A percentile compares a stretch with the other conserved stretches of the same genome.
Evolutionary conservation across 1,284 basidiomycete species (phyloP).

Genomic region (Tetrapyrgos nigripes): DNA sequence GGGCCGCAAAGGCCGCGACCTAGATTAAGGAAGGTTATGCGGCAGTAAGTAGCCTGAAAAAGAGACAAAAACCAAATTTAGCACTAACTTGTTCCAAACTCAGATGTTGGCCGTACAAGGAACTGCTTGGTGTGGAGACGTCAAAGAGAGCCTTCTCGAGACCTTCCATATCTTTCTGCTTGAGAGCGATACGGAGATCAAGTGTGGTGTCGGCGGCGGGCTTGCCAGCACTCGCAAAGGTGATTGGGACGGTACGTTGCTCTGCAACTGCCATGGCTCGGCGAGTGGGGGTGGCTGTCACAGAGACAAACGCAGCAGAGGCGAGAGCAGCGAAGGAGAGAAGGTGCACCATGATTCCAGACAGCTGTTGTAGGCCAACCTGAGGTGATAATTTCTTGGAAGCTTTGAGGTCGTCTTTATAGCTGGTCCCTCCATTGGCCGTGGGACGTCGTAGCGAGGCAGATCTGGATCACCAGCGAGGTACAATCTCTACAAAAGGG

Average conservation of each 20-base stretch:
- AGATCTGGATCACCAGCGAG: too few species aligned
- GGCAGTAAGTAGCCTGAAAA: not conserved
- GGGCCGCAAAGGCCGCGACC: constrained; percentile 13
- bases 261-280: constrained; percentile 3
- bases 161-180: constrained; percentile 21
- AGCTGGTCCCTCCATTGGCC: not conserved
- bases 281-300: not conserved
- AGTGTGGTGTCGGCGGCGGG: constrained; percentile 14
- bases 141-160: constrained; percentile 24
- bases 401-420: not conserved
- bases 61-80: not conserved
- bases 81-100: constrained; percentile 20
- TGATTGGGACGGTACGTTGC: not conserved
- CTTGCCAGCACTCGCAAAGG: constrained; percentile 2
- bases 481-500: too few species aligned
- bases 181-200: constrained; percentile 25
- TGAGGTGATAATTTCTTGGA: not conserved
- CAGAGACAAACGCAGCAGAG: not conserved
- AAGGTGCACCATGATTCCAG: not conserved
- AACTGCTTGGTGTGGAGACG: constrained; percentile 24
- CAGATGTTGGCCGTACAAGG: constrained; percentile 27
- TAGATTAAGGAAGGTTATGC: not conserved
- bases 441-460: too few species aligned
- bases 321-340: not conserved
- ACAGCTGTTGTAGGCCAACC: not conserved